A percentile compares a stretch with the other conserved stretches of the same genome.
phyloP scores from a whole-genome alignment of 192 early-diverging fungal genomes.

The Gigaspora rosea region DNA sequence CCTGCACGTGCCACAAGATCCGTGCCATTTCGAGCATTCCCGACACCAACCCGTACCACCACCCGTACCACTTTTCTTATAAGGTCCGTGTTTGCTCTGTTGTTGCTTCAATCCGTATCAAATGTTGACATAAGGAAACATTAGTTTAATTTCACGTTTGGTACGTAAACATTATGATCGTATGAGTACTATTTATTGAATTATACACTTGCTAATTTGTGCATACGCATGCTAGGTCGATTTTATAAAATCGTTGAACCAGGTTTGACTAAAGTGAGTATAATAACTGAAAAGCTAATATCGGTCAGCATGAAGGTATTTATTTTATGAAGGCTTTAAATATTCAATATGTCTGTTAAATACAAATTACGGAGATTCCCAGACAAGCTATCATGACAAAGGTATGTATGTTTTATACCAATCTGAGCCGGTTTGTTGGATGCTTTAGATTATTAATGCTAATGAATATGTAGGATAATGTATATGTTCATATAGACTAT shows the following conservation, averaged over 20 bases:
- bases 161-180: conserved; percentile 52
- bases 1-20: too few relatives aligned
- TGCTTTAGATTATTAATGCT: background rate
- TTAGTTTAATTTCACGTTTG: conserved; percentile 72
- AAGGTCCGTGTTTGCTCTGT: conserved; percentile 39
- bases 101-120: conserved; percentile 68
- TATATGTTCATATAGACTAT: conserved; percentile 75
- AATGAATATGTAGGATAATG: conserved; percentile 66
- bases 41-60: too few relatives aligned
- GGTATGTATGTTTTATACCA: conserved; percentile 3
- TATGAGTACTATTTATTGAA: background rate
- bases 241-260: conserved; percentile 55
- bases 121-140: conserved; percentile 64
- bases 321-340: background rate
- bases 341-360: conserved; percentile 16
- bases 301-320: conserved; percentile 49
- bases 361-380: conserved; percentile 56
- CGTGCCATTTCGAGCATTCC: too few relatives aligned
- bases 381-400: conserved; percentile 82
- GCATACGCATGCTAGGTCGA: background rate
- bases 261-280: conserved; percentile 58
- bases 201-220: too few relatives aligned
- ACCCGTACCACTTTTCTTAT: too few relatives aligned
- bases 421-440: too few relatives aligned
- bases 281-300: conserved; percentile 46